Percentiles rank a stretch among this genome's conserved stretches.
Evolutionary conservation across 768 basidiomycete genomes (phyloP).

Genomic region (Mycena floridula): DNA sequence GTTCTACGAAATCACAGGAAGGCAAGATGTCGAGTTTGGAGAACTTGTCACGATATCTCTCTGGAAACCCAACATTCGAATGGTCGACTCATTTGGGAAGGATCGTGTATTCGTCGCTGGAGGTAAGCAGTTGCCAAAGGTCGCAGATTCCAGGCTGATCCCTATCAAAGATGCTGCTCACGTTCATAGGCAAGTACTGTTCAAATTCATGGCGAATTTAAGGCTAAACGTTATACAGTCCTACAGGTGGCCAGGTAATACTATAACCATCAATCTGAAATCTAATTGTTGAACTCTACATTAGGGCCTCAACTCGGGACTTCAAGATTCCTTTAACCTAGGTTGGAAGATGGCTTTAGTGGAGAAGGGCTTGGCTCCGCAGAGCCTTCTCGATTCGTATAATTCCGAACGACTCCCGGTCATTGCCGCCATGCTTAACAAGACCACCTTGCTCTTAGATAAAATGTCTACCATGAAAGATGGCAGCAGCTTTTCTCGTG

Average conservation of each 20-base stretch:
- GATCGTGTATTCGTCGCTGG: conserved; percentile 43
- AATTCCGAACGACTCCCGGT: conserved; percentile 38
- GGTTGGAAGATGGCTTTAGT: conserved; percentile 41
- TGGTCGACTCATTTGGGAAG: conserved; percentile 33
- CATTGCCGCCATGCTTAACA: conserved; percentile 36
- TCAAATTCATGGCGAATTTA: too few relatives aligned
- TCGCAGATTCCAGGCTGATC: too few relatives aligned
- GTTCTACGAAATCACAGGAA: conserved; percentile 21
- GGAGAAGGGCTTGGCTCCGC: conserved; percentile 26
- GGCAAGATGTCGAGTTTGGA: conserved; percentile 23
- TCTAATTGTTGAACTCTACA: conserved; percentile 13
- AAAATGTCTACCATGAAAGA: conserved; percentile 13
- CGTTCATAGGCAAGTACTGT: conserved; percentile 28
- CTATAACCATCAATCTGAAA: not conserved
- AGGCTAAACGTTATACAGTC: too few relatives aligned
- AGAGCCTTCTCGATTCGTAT: conserved; percentile 33
- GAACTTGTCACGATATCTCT: conserved; percentile 18
- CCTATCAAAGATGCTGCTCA: conserved; percentile 47
- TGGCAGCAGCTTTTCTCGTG: conserved; percentile 7
- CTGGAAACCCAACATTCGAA: conserved; percentile 41
- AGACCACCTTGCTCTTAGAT: conserved; percentile 24
- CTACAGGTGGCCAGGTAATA: conserved; percentile 33
- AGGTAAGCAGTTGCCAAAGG: too few relatives aligned
- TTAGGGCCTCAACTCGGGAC: conserved; percentile 28
- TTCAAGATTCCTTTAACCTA: conserved; percentile 35